phyloP scores from a whole-genome alignment of 73 alveolate species.

The Symbiodinium pilosum region DNA sequence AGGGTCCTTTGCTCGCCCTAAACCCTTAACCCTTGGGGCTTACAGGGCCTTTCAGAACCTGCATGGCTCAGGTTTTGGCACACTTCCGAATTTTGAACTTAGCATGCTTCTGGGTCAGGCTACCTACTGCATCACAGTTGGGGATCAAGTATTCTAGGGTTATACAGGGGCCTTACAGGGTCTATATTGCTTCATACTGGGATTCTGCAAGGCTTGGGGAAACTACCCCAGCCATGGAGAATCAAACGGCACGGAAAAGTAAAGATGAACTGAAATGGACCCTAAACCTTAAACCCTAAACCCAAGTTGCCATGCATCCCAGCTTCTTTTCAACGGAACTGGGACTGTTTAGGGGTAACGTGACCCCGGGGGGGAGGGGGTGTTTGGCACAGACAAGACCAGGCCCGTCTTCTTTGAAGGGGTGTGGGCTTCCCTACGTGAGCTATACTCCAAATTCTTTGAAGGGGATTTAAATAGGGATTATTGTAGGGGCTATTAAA shows the following conservation, averaged over 20 bases:
- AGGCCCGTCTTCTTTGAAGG: background rate
- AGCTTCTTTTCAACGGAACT: too few relatives aligned
- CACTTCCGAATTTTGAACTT: too few relatives aligned
- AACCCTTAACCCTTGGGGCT: background rate
- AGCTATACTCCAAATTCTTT: too few relatives aligned
- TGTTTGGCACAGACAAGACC: background rate
- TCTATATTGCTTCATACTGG: background rate
- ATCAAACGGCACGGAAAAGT: too few relatives aligned
- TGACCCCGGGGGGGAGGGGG: background rate
- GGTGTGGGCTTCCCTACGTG: background rate
- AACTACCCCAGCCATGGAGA: background rate
- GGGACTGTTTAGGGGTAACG: background rate
- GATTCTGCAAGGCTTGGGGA: background rate
- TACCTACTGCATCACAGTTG: background rate
- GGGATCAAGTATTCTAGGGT: background rate
- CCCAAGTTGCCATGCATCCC: too few relatives aligned
- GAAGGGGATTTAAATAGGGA: too few relatives aligned
- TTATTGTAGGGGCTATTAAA: too few relatives aligned
- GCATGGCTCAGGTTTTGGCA: background rate
- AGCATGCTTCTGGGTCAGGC: too few relatives aligned
- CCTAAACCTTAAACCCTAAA: background rate
- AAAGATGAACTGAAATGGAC: background rate
- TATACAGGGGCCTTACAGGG: background rate
- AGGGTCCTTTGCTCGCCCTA: background rate
- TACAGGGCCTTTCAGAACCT: background rate